Evolutionary conservation across 345 rosid species (phyloP), one percentile per base, ranked within the genome.

Genomic region (Microcos paniculata): DNA sequence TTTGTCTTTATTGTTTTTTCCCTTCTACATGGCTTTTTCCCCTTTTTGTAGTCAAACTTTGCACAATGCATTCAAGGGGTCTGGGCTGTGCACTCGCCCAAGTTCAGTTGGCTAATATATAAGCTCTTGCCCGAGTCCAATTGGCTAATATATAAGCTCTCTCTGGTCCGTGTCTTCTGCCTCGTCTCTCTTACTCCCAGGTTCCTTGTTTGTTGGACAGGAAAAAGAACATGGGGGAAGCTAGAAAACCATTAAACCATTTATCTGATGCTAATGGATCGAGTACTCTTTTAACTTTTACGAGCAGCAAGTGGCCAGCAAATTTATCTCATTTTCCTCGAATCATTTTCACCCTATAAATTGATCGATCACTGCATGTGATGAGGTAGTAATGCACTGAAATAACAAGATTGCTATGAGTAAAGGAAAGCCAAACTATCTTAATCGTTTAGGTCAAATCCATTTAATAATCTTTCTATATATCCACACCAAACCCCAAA

Each of bases 1-100:
- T 74, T 71, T 51, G 58, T 49, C 80, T 77, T 78, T 79, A 45
- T 57, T 43, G 42, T 26, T 43, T 70, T 70, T 35, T 57, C 9
- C 55, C 28, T 74, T 70, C 46, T 52, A 19, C 24, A 23, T 38
- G 55, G 15, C 40, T 48, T 35, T n/a, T 62, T 52, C 35, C 19
- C 30, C 45, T 28, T 62, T 45, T 48, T 21, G 23, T 38, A 24
- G 76, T 70, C 74, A 28, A 69, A 38, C 69, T 68, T 49, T 8
- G 75, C 31, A 30, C 28, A 31, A 14, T 31, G 71, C 69, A 26
- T 55, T 52, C 43, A 33, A 74, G 42, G 40, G 66, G 73, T 48
- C n/a, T 62, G 70, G 63, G 24, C 63, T 78, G 72, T 53, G 15
- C 40, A 3, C 64, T 13, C 48, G 31, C 49, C 35, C 71, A 11